Percentiles rank a stretch among this genome's conserved stretches.
Evolutionary conservation across 2,329 filamentous ascomycete genomes (phyloP).

Genomic region (Pseudogymnoascus sp.): DNA sequence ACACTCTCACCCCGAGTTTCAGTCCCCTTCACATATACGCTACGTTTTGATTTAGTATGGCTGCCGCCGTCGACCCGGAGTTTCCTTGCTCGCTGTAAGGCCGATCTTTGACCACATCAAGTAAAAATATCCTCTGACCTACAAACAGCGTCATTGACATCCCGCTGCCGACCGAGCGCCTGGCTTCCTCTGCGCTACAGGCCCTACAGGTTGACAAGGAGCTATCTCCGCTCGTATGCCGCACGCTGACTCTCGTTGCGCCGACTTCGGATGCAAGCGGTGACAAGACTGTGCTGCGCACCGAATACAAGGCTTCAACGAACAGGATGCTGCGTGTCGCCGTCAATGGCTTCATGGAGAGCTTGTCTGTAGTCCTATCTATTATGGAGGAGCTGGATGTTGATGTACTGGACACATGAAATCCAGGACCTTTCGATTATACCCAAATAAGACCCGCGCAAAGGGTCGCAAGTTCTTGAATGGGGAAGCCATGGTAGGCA

Average conservation of each 20-base stretch:
- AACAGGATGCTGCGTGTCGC: constrained; percentile 95
- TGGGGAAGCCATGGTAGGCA: neutral
- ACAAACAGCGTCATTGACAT: constrained; percentile 24
- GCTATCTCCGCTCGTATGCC: constrained; percentile 73
- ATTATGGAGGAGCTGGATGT: constrained; percentile 87
- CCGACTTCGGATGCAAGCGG: constrained; percentile 23
- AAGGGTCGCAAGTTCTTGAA: neutral
- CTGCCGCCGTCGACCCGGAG: constrained; percentile 31
- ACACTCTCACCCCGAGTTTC: constrained; percentile 1
- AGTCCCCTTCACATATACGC: neutral
- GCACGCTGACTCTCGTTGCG: constrained; percentile 55
- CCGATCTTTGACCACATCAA: constrained; percentile 11
- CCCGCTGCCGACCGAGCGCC: constrained; percentile 72
- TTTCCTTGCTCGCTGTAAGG: constrained; percentile 60
- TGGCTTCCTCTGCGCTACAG: constrained; percentile 67
- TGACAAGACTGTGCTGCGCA: constrained; percentile 51
- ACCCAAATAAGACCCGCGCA: neutral
- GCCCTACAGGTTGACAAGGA: constrained; percentile 81
- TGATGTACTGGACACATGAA: constrained; percentile 56
- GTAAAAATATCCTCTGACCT: neutral
- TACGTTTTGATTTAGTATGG: constrained; percentile 2
- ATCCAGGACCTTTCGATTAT: neutral
- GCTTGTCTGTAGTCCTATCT: constrained; percentile 71
- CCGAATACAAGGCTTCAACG: constrained; percentile 78
- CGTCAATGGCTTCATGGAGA: constrained; percentile 95